Conservation (phyloP, 1,284 basidiomycete species). For the Chalciporus piperatoides region DNA sequence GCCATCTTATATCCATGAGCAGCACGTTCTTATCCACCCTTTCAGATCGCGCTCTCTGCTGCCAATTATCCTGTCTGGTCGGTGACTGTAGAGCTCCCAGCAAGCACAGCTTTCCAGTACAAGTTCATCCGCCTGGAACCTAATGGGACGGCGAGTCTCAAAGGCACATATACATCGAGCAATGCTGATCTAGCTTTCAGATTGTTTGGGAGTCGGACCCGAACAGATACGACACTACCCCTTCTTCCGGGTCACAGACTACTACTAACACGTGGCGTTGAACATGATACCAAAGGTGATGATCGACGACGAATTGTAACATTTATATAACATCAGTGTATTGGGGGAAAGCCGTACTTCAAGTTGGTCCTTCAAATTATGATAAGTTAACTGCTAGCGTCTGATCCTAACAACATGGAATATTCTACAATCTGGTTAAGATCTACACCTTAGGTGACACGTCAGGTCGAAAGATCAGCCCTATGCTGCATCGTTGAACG, state of each 20-base stretch:
- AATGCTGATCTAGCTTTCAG: conserved; percentile 18
- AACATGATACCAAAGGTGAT: background rate
- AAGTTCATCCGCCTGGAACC: conserved; percentile 72
- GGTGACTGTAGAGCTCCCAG: conserved; percentile 46
- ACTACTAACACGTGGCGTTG: conserved; percentile 16
- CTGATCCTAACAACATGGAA: conserved; percentile 3
- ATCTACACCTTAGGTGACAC: background rate
- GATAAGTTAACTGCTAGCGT: conserved; percentile 21
- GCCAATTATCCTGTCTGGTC: conserved; percentile 57
- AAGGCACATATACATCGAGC: background rate
- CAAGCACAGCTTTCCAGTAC: conserved; percentile 26
- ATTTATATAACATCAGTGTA: background rate
- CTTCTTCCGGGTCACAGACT: conserved; percentile 41
- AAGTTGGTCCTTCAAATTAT: conserved; percentile 19
- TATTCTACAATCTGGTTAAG: background rate
- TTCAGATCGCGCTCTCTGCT: conserved; percentile 51
- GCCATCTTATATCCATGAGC: background rate
- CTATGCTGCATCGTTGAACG: conserved; percentile 3
- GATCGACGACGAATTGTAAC: background rate
- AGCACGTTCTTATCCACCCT: background rate
- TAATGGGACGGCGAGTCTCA: conserved; percentile 73
- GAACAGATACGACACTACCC: conserved; percentile 46
- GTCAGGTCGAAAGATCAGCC: conserved; percentile 7
- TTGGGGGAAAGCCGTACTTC: background rate
- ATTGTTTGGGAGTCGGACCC: conserved; percentile 56